phyloP scores from a whole-genome alignment of 768 basidiomycete species.

The Serendipita indica region DNA sequence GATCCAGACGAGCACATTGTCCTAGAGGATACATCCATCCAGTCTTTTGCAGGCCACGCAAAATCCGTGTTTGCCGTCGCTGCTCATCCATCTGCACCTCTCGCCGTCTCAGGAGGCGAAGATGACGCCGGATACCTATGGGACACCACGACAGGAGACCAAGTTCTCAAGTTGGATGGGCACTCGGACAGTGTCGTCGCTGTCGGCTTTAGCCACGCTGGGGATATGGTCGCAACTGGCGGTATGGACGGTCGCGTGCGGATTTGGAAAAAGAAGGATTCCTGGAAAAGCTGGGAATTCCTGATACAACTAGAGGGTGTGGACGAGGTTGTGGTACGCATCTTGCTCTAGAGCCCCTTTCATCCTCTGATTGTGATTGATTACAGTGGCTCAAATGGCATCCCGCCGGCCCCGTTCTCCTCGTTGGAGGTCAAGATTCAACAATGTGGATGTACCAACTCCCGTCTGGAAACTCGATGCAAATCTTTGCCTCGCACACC shows the following conservation, averaged over 20 bases:
- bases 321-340: slow-evolving; percentile 81
- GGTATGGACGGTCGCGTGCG: slow-evolving; percentile 96
- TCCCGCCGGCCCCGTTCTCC: slow-evolving; percentile 75
- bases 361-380: neutral
- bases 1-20: slow-evolving; percentile 14
- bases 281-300: slow-evolving; percentile 79
- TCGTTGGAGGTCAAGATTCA: slow-evolving; percentile 85
- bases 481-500: slow-evolving; percentile 86
- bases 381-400: slow-evolving; percentile 88
- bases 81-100: slow-evolving; percentile 64
- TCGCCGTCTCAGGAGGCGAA: slow-evolving; percentile 87
- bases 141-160: slow-evolving; percentile 68
- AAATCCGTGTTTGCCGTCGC: slow-evolving; percentile 75
- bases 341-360: neutral
- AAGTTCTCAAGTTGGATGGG: slow-evolving; percentile 73
- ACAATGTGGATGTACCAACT: slow-evolving; percentile 97
- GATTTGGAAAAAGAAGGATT: slow-evolving; percentile 65
- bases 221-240: slow-evolving; percentile 86
- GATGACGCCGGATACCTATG: slow-evolving; percentile 92
- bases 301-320: slow-evolving; percentile 84
- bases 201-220: slow-evolving; percentile 70
- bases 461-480: slow-evolving; percentile 88
- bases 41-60: slow-evolving; percentile 49
- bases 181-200: slow-evolving; percentile 84
- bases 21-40: slow-evolving; percentile 51